Evolutionary conservation across 176 grass and related monocot species (phyloP).

Genomic region (Lolium perenne): DNA sequence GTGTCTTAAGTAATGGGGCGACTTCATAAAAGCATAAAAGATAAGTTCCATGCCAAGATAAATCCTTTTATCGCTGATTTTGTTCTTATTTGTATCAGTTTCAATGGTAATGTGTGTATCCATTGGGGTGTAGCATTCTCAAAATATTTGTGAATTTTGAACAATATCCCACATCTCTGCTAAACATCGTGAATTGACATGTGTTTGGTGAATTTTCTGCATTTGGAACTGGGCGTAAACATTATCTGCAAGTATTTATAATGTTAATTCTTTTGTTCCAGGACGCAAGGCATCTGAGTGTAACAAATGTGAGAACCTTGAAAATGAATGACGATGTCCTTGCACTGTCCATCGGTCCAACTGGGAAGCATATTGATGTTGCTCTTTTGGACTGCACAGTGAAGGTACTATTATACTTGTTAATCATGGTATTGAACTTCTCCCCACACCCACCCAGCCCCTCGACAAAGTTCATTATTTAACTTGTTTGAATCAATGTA

Average conservation of each 20-base stretch:
- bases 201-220: background rate
- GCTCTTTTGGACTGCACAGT: constrained; percentile 87
- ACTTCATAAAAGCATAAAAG: background rate
- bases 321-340: constrained; percentile 96
- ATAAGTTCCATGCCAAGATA: constrained; percentile 18
- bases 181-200: constrained; percentile 9
- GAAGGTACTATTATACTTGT: constrained; percentile 54
- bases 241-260: background rate
- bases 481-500: constrained; percentile 24
- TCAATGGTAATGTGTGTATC: background rate
- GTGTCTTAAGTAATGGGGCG: background rate
- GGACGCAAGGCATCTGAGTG: constrained; percentile 76
- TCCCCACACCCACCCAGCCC: too few relatives aligned
- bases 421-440: constrained; percentile 10
- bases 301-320: constrained; percentile 88
- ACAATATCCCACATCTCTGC: background rate
- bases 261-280: constrained; percentile 48
- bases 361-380: constrained; percentile 86
- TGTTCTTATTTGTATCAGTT: constrained; percentile 13
- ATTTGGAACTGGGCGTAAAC: background rate
- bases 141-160: background rate
- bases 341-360: constrained; percentile 69
- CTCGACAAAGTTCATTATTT: background rate
- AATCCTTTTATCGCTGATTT: background rate
- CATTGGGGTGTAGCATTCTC: background rate